A percentile compares a stretch with the other conserved stretches of the same genome.
Conservation (phyloP, 2,329 filamentous ascomycete species). For the Trichoderma semiorbis region DNA sequence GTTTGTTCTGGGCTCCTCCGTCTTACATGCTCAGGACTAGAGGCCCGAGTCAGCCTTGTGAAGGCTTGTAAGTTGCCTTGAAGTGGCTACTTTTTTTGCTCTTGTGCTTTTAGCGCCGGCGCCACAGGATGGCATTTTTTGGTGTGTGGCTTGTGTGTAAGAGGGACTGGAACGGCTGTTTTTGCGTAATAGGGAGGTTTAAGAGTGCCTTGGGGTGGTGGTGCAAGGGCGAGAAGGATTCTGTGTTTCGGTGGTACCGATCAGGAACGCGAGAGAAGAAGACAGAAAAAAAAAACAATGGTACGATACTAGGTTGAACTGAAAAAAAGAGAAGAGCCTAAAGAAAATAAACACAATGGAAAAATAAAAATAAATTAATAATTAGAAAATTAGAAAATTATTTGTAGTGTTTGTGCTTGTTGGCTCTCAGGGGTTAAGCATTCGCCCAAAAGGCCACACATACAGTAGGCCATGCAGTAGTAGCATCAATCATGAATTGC, state of each 20-base stretch:
- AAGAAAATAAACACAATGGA: neutral
- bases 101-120: too few species aligned
- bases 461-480: neutral
- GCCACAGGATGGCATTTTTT: neutral
- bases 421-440: neutral
- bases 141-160: neutral
- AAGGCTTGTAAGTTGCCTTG: constrained; percentile 2
- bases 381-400: neutral
- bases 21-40: neutral
- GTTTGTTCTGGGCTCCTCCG: neutral
- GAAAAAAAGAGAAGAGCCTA: neutral
- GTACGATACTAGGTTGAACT: neutral
- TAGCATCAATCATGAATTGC: neutral
- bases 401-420: neutral
- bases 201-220: neutral
- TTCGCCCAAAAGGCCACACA: neutral
- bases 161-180: neutral
- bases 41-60: constrained; percentile 10
- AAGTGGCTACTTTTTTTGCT: neutral
- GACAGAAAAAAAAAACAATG: neutral
- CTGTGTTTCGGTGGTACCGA: neutral
- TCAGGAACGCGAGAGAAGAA: neutral
- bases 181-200: neutral
- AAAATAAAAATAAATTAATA: neutral
- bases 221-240: neutral